Percentiles rank a stretch among this genome's conserved stretches.
These are phyloP conservation scores for Candida schatavii DNA, from an alignment of 805 yeast genomes.

Conservation along the genomic window DNA sequence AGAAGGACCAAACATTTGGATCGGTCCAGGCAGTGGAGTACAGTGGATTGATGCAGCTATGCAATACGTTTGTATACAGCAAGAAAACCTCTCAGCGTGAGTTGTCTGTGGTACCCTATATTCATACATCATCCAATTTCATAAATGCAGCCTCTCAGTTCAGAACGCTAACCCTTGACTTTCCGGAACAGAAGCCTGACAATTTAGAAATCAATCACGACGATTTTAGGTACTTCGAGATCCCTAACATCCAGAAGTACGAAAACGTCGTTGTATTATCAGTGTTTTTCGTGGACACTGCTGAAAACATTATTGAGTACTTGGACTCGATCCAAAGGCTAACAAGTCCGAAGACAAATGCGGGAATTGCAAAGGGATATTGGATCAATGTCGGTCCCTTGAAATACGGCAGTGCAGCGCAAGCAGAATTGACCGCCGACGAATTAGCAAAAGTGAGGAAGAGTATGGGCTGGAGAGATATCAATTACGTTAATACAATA, in stretches of 20 bases:
- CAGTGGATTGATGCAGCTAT: conserved; percentile 71
- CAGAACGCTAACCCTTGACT: conserved; percentile 36
- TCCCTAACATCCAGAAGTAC: conserved; percentile 24
- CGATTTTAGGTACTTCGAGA: conserved; percentile 59
- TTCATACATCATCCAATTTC: conserved; percentile 72
- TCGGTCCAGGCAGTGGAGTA: conserved; percentile 73
- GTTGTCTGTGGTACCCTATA: conserved; percentile 40
- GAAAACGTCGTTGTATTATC: conserved; percentile 57
- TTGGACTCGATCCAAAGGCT: conserved; percentile 50
- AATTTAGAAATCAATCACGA: conserved; percentile 51
- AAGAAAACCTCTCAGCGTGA: conserved; percentile 7
- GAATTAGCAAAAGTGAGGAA: conserved; percentile 58
- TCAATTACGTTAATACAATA: conserved; percentile 12
- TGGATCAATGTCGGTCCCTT: conserved; percentile 95
- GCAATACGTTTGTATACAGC: conserved; percentile 56
- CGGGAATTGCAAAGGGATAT: conserved; percentile 44
- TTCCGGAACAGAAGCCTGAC: conserved; percentile 35
- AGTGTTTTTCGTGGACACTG: conserved; percentile 87
- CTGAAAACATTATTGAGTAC: conserved; percentile 79
- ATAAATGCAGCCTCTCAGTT: conserved; percentile 46
- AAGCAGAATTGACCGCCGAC: conserved; percentile 68
- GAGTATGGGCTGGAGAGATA: conserved; percentile 61
- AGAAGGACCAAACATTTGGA: conserved; percentile 33
- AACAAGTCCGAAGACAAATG: conserved; percentile 6
- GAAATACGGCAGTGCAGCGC: conserved; percentile 84